phyloP scores from a whole-genome alignment of 2,329 filamentous ascomycete species.

The Alternaria panax region DNA sequence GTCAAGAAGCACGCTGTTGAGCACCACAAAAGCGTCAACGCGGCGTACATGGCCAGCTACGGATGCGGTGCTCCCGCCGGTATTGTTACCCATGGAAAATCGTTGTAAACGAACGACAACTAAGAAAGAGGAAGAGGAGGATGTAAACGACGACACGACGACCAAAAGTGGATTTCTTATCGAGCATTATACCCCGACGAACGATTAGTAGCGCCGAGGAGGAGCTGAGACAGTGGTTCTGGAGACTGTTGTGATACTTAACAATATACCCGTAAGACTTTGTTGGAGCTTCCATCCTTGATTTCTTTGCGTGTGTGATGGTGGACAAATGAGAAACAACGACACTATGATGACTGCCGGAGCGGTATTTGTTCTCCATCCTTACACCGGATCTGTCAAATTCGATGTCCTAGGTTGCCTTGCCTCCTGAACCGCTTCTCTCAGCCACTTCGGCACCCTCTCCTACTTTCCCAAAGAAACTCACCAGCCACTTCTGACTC shows the following conservation, averaged over 20 bases:
- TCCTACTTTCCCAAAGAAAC: not conserved
- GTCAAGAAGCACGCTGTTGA: slow-evolving; percentile 38
- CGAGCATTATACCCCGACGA: slow-evolving; percentile 16
- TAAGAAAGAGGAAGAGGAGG: not conserved
- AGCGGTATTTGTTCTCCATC: no score
- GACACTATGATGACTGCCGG: no score
- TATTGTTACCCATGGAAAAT: not conserved
- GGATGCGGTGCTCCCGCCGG: slow-evolving; percentile 17
- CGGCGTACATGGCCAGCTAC: slow-evolving; percentile 37
- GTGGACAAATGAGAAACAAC: not conserved
- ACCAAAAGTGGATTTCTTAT: not conserved
- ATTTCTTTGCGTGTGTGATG: not conserved
- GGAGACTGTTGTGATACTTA: not conserved
- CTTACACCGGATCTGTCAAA: no score
- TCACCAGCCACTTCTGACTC: not conserved
- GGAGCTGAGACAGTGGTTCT: not conserved
- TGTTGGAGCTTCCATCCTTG: not conserved
- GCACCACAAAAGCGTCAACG: slow-evolving; percentile 42
- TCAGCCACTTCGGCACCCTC: not conserved
- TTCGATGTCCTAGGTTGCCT: not conserved
- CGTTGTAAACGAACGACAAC: not conserved
- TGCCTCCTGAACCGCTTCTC: not conserved
- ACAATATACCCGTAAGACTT: not conserved
- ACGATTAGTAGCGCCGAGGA: slow-evolving; percentile 3
- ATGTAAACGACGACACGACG: not conserved